These are phyloP conservation scores for Phytophthora capsici DNA, from an alignment of 352 stramenopile species.

Conservation along the genomic window DNA sequence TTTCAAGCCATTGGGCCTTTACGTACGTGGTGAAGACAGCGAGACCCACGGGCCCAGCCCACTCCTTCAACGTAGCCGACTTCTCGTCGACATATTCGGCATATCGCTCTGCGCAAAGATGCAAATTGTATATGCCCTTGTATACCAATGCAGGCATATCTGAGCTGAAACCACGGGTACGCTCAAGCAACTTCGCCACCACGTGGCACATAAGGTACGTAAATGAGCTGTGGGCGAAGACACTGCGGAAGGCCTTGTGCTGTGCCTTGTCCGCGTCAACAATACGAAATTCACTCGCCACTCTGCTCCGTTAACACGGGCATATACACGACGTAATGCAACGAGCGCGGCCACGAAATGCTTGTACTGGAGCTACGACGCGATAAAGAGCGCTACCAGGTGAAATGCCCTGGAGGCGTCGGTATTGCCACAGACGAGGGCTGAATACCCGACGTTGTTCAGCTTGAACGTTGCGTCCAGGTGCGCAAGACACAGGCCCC, in stretches of 20 bases:
- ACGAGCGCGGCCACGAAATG: not conserved
- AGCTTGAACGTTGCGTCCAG: slow-evolving; percentile 11
- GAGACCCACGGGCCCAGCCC: not conserved
- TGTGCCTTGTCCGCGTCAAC: slow-evolving; percentile 11
- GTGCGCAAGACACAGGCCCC: not conserved
- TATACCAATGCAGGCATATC: not conserved
- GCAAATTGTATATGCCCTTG: slow-evolving; percentile 25
- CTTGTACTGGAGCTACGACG: not conserved
- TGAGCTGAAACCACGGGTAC: not conserved
- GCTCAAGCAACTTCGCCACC: slow-evolving; percentile 27
- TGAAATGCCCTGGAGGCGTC: not conserved
- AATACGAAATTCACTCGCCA: not conserved
- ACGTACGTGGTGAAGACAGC: not conserved
- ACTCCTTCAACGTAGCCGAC: not conserved
- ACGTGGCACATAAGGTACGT: slow-evolving; percentile 36
- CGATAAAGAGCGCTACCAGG: slow-evolving; percentile 1
- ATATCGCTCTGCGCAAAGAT: slow-evolving; percentile 2
- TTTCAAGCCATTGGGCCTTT: not conserved
- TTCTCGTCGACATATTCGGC: not conserved
- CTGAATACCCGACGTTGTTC: slow-evolving; percentile 3
- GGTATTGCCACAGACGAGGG: slow-evolving; percentile 1
- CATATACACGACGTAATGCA: slow-evolving; percentile 1
- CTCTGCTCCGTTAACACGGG: not conserved
- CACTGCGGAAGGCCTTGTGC: not conserved
- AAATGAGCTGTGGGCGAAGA: not conserved